Base-by-base conservation (phyloP, 345 rosid genomes). In the Euclidium syriacum region DNA sequence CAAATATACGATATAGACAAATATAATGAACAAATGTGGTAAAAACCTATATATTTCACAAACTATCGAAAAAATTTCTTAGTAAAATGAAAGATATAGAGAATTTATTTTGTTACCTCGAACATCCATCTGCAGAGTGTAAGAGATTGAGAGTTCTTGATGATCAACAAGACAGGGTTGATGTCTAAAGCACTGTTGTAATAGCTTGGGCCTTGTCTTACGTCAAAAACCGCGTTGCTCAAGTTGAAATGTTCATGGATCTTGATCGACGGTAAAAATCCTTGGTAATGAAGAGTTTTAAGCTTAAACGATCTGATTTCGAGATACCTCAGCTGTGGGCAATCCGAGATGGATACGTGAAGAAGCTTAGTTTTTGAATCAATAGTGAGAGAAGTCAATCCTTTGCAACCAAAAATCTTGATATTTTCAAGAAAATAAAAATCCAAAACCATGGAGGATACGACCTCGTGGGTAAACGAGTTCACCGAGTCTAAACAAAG, bases 51-150 rank as follows among this genome's bases (percentile, higher is more conserved):
- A n/a, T n/a, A n/a, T n/a, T n/a, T n/a, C n/a, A n/a, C n/a, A n/a
- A n/a, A n/a, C n/a, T n/a, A n/a, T n/a, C n/a, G n/a, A n/a, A n/a
- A n/a, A 17, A 18, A 43, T 34, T n/a, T 14, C 6, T n/a, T n/a
- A n/a, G 10, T 19, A 34, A 36, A 36, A 15, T 2, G 2, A 34
- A 44, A 50, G 18, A 42, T n/a, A 36, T 20, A 54, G 8, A 44
- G 12, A 46, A 12, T 6, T 4, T 29, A 6, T 27, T 20, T 40
- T 40, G 7, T 41, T 79, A 83, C 92, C 88, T 81, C 60, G 19
- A 76, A 85, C 62, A 62, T 76, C 92, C 92, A 85, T 71, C 70
- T 76, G 19, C 88, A 78, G 0, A 85, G 59, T 30, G 88, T 81
- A 5, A 83, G 81, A 47, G 72, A 42, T 51, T 73, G 64, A 5